phyloP scores from a whole-genome alignment of 2,329 filamentous ascomycete genomes.

The Chaetomium sp. region DNA sequence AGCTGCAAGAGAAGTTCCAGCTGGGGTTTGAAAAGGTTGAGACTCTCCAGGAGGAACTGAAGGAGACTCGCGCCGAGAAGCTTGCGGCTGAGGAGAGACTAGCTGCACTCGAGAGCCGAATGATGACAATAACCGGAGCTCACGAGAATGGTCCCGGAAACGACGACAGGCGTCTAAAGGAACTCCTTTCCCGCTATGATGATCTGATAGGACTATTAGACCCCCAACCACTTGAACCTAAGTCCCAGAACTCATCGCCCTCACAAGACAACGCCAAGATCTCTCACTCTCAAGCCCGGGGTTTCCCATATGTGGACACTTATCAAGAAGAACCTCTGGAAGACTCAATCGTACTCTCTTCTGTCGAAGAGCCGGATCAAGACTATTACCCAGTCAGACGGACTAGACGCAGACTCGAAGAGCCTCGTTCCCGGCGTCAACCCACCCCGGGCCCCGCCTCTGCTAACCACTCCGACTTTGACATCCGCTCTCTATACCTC shows the following conservation, averaged over 20 bases:
- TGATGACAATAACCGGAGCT: background rate
- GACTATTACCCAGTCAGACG: background rate
- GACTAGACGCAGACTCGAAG: conserved; percentile 1
- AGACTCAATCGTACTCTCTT: background rate
- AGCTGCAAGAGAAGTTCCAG: conserved; percentile 11
- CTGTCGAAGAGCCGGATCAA: background rate
- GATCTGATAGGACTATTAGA: conserved; percentile 6
- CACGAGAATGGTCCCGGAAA: background rate
- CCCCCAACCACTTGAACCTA: background rate
- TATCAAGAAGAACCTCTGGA: background rate
- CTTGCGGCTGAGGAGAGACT: conserved; percentile 9
- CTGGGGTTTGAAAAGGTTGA: conserved; percentile 11
- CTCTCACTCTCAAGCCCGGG: background rate
- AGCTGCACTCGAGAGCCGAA: conserved; percentile 10
- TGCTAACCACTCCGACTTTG: conserved; percentile 1
- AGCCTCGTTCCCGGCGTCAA: background rate
- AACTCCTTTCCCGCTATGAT: background rate
- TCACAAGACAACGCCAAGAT: background rate
- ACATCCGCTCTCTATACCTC: conserved; percentile 17
- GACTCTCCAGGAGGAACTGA: conserved; percentile 16
- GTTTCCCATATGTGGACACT: background rate
- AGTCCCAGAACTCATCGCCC: background rate
- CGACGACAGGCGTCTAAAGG: background rate
- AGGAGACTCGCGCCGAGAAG: conserved; percentile 13
- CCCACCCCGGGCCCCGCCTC: background rate